Conservation (phyloP, 2,329 filamentous ascomycete species). For the Botrytis fragariae region DNA sequence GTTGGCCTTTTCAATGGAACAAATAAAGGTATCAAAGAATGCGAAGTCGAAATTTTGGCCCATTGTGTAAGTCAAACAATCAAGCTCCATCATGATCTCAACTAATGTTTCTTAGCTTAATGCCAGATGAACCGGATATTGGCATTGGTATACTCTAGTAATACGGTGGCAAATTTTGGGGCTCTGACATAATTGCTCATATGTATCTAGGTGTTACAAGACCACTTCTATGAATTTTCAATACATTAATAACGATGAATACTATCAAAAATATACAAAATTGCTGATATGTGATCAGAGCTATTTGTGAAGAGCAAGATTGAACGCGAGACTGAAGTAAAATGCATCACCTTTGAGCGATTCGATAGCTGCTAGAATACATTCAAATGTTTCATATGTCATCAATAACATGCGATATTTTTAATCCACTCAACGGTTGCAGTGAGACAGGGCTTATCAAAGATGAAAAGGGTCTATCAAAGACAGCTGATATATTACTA, state of each 20-base stretch:
- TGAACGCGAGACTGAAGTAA: too few species aligned
- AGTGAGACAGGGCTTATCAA: too few species aligned
- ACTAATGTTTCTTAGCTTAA: neutral
- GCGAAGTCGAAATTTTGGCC: neutral
- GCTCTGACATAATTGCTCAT: neutral
- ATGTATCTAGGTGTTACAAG: neutral
- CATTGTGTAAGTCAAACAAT: neutral
- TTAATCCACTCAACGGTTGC: too few species aligned
- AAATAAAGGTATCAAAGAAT: neutral
- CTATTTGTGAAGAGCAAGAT: too few species aligned
- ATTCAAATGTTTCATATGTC: too few species aligned
- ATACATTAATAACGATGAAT: neutral
- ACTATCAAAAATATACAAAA: neutral
- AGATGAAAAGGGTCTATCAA: too few species aligned
- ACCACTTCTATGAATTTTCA: neutral
- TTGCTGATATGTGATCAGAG: neutral
- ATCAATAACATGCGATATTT: too few species aligned
- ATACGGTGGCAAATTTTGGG: rapidly evolving
- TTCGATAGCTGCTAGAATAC: too few species aligned
- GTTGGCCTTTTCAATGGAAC: neutral
- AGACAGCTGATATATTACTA: too few species aligned
- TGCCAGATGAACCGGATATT: rapidly evolving
- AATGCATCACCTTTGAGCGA: too few species aligned
- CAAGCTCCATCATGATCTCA: neutral
- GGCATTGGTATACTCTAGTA: neutral